Percentiles rank a stretch among this genome's conserved stretches.
Evolutionary conservation across 106 monocot species (phyloP).

Genomic region (Narthecium ossifragum): DNA sequence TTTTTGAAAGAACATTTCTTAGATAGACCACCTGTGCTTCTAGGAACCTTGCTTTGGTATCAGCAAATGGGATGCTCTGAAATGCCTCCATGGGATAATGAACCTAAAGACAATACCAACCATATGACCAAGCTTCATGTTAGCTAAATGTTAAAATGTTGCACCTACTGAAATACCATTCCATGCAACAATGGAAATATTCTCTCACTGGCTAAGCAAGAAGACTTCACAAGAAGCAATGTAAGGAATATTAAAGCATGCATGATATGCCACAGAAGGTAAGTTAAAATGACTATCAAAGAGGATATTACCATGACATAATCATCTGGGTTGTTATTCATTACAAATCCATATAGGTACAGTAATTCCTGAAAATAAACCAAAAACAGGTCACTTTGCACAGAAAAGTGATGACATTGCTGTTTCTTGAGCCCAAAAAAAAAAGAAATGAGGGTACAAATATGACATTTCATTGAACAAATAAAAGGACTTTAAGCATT

Average conservation of each 20-base stretch:
- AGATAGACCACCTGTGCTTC: slow-evolving; percentile 64
- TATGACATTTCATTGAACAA: too few species aligned
- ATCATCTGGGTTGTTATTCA: slow-evolving; percentile 79
- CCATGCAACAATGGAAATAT: too few species aligned
- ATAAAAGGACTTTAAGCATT: too few species aligned
- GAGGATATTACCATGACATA: slow-evolving; percentile 74
- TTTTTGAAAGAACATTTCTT: too few species aligned
- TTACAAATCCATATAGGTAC: slow-evolving; percentile 90
- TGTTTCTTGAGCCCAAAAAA: too few species aligned
- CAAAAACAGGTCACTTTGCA: slow-evolving; percentile 2
- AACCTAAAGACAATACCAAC: slow-evolving; percentile 37
- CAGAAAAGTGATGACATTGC: too few species aligned
- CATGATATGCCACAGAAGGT: neutral
- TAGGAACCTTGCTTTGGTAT: slow-evolving; percentile 53
- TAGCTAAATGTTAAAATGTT: neutral
- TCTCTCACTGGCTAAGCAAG: too few species aligned
- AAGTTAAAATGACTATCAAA: neutral
- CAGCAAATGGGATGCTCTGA: slow-evolving; percentile 40
- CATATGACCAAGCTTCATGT: neutral
- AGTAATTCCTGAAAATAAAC: slow-evolving; percentile 65
- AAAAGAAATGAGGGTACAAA: too few species aligned
- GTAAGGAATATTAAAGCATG: too few species aligned
- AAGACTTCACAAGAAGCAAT: too few species aligned
- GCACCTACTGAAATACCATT: neutral
- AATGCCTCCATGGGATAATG: slow-evolving; percentile 89